Base-by-base conservation (phyloP, 176 grass and related monocot genomes). In the Tuctoria greenei region DNA sequence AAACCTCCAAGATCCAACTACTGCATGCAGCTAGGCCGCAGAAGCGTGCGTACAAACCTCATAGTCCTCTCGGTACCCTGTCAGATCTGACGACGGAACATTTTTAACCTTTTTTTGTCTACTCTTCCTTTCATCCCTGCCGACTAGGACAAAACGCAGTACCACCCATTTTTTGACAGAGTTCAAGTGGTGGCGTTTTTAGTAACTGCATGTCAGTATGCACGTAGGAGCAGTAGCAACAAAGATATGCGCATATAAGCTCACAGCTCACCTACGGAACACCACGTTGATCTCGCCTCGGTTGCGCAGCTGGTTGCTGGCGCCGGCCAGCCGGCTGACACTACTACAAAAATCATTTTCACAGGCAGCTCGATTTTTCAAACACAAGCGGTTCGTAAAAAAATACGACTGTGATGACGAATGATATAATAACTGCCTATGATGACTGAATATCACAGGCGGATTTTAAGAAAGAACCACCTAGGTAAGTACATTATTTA, bases 251-350 rank as follows among this genome's bases (percentile, higher is more conserved):
- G 7, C 21, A n/a, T n/a, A n/a, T n/a, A n/a, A n/a, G n/a, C n/a
- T n/a, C n/a, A n/a, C n/a, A n/a, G 23, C 54, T 77, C 72, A 90
- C 93, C 93, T 93, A 42, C 90, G 86, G 81, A 82, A 97, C 0
- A 93, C 65, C 14, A 97, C 61, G 1, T 82, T 75, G 76, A 97
- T 85, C 83, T 97, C 90, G 61, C 93, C 93, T 1, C 83, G 90
- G 86, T 97, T 75, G 55, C 88, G 88, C 39, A 97, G 88, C 67
- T 67, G 81, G 6, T 61, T 73, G 16, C 74, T 88, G 44, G 61
- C 35, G 27, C 93, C 88, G 18, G 93, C 93, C 66, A 97, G 90
- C 52, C 90, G 83, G 23, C 88, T 49, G 83, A 91, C n/a, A n/a
- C n/a, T n/a, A n/a, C n/a, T n/a, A n/a, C n/a, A n/a, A n/a, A n/a